Evolutionary conservation across 352 stramenopile species (phyloP).

Genomic region (Elongisporangium prolatum): DNA sequence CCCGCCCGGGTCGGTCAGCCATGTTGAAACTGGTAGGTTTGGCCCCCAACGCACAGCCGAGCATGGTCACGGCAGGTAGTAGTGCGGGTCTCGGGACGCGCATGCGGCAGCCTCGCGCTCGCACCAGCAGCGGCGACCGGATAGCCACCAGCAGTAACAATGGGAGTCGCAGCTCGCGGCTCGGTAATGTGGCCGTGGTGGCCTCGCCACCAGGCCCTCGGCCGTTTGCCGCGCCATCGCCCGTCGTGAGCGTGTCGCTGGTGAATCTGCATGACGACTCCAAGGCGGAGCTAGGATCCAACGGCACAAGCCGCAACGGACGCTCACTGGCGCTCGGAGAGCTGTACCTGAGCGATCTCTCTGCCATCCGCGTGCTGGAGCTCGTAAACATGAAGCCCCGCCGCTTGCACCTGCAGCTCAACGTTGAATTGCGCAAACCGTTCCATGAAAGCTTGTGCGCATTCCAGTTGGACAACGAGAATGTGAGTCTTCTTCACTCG

Average conservation of each 20-base stretch:
- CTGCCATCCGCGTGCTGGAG: conserved; percentile 79
- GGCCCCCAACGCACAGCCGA: background rate
- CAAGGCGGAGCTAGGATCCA: conserved; percentile 26
- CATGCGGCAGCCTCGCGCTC: background rate
- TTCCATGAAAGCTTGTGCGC: conserved; percentile 70
- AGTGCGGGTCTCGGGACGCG: background rate
- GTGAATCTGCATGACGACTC: conserved; percentile 58
- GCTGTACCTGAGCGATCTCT: conserved; percentile 86
- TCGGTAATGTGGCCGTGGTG: conserved; percentile 1
- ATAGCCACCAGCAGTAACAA: background rate
- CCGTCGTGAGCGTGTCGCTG: conserved; percentile 42
- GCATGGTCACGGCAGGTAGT: background rate
- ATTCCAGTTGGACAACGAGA: conserved; percentile 90
- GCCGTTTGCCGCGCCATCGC: conserved; percentile 17
- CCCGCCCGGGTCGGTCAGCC: background rate
- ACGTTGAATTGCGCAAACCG: conserved; percentile 72
- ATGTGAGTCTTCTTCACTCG: conserved; percentile 53
- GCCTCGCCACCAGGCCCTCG: background rate
- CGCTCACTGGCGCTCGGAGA: conserved; percentile 61
- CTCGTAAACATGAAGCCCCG: conserved; percentile 57
- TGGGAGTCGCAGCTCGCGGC: conserved; percentile 1
- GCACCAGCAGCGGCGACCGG: background rate
- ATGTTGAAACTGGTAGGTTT: background rate
- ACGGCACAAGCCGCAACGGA: conserved; percentile 43
- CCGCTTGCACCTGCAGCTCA: conserved; percentile 54